These are phyloP conservation scores for Cucurbita argyrosperma DNA, from an alignment of 306 rosid species.

Conservation along the genomic window DNA sequence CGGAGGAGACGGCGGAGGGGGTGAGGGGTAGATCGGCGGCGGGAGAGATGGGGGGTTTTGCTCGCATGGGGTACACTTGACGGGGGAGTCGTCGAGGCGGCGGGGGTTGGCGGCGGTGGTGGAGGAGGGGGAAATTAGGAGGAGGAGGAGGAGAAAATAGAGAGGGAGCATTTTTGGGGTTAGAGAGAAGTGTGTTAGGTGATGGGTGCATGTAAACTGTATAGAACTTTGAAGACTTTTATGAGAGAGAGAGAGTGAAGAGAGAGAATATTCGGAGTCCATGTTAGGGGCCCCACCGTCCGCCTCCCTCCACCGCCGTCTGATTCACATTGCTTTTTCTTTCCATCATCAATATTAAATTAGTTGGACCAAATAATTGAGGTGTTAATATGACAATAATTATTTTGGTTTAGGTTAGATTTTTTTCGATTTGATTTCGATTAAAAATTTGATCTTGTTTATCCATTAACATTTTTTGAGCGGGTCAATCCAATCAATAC, in stretches of 20 bases:
- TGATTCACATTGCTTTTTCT: neutral
- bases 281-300: neutral
- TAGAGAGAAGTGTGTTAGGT: neutral
- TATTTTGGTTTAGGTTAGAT: no score
- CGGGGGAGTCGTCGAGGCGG: neutral
- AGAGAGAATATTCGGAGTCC: neutral
- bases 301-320: neutral
- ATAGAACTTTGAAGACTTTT: neutral
- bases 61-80: neutral
- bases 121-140: neutral
- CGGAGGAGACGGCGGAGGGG: slow-evolving; percentile 2
- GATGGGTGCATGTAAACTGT: slow-evolving; percentile 1
- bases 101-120: neutral
- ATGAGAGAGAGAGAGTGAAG: neutral
- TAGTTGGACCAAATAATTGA: neutral
- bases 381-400: no score
- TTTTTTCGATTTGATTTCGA: no score
- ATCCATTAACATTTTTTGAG: no score
- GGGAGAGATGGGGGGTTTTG: neutral
- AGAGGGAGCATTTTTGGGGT: neutral
- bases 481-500: fast-evolving
- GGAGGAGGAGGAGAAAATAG: neutral
- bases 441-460: no score
- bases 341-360: neutral
- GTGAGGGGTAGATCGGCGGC: neutral